Evolutionary conservation across 2,329 filamentous ascomycete species (phyloP).

Genomic region (Fusarium sp.): DNA sequence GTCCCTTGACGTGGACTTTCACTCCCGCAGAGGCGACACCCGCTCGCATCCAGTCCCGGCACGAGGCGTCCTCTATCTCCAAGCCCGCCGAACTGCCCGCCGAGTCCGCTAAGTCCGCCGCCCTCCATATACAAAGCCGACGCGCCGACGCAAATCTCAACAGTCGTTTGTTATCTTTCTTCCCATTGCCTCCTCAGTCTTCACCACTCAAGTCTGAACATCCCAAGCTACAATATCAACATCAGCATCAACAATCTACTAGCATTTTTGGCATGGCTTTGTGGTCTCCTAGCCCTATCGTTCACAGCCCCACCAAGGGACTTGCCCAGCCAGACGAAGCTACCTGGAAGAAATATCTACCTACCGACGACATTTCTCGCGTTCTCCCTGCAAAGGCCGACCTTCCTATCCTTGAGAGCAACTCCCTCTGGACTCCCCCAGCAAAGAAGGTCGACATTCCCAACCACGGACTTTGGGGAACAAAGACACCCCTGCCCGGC

Average conservation of each 20-base stretch:
- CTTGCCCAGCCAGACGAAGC: constrained; percentile 53
- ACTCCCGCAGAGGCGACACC: constrained; percentile 28
- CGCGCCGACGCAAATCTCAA: constrained; percentile 26
- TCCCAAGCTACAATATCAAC: constrained; percentile 3
- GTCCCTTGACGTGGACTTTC: constrained; percentile 27
- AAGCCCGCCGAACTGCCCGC: constrained; percentile 22
- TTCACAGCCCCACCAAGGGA: constrained; percentile 41
- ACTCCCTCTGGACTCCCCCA: constrained; percentile 50
- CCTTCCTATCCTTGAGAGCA: constrained; percentile 51
- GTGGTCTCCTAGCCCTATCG: constrained; percentile 39
- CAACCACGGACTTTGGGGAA: constrained; percentile 41
- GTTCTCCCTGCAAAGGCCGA: constrained; percentile 45
- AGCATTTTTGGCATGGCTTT: constrained; percentile 40
- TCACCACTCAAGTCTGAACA: constrained; percentile 17
- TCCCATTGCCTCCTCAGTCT: constrained; percentile 12
- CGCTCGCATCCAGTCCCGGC: constrained; percentile 8
- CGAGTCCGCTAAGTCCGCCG: constrained; percentile 34
- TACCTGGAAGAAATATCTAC: constrained; percentile 52
- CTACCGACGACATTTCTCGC: constrained; percentile 43
- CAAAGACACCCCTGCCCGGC: constrained; percentile 31
- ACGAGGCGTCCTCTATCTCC: constrained; percentile 33
- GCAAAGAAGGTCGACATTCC: constrained; percentile 30
- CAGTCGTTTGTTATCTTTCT: constrained; percentile 23
- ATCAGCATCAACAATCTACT: neutral
- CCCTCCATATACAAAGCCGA: constrained; percentile 37